These are phyloP conservation scores for Penicillium expansum DNA, from an alignment of 2,329 filamentous ascomycete species.

Conservation along the genomic window DNA sequence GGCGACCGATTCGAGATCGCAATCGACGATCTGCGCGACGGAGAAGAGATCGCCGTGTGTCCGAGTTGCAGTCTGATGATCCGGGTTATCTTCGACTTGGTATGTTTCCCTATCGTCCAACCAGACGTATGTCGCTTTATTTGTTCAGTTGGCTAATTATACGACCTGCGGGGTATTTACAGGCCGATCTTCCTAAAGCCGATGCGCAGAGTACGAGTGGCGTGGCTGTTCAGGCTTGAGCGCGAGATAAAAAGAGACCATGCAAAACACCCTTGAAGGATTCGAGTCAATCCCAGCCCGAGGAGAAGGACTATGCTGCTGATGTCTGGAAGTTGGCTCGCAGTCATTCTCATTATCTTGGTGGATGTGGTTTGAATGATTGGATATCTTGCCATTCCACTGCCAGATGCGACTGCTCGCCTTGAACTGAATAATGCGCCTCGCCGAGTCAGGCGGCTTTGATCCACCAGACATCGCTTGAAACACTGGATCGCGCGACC, in stretches of 20 bases:
- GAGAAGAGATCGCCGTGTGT: conserved; percentile 92
- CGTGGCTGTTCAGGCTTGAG: conserved; percentile 2
- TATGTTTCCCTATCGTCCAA: conserved; percentile 43
- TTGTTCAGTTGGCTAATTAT: conserved; percentile 1
- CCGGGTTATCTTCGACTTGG: conserved; percentile 83
- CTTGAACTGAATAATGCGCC: neutral
- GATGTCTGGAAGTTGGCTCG: neutral
- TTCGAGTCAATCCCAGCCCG: neutral
- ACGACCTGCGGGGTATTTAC: conserved; percentile 6
- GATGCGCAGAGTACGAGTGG: conserved; percentile 22
- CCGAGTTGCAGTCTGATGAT: conserved; percentile 98
- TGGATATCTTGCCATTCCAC: neutral
- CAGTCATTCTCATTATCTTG: neutral
- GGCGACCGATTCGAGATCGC: conserved; percentile 94
- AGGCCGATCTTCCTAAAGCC: conserved; percentile 54
- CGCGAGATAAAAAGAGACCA: neutral
- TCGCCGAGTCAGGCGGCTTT: neutral
- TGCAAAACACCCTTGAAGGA: neutral
- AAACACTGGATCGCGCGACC: neutral
- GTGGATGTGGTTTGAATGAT: neutral
- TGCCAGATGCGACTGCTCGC: neutral
- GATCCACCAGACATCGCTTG: neutral
- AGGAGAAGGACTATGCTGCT: neutral
- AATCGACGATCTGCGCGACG: conserved; percentile 79
- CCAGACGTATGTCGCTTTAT: neutral